A percentile compares a stretch with the other conserved stretches of the same genome.
Conservation (phyloP, 1,139 yeast genomes). For the Lodderomyces parapsilosis region DNA sequence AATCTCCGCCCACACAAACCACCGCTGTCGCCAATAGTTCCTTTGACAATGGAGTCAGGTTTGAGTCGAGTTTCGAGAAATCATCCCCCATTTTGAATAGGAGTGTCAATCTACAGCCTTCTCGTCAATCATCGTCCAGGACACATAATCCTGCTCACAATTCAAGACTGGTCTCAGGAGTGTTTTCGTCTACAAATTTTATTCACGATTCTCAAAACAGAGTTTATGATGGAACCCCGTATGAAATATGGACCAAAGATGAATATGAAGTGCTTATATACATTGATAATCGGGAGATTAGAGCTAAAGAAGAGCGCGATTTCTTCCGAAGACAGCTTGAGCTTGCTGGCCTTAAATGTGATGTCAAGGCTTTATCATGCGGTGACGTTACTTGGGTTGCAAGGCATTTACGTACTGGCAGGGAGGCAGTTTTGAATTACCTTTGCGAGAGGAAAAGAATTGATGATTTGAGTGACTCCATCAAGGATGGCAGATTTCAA, state of each 20-base stretch:
- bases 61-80: slow-evolving; percentile 18
- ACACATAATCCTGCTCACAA: slow-evolving; percentile 9
- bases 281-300: slow-evolving; percentile 81
- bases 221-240: slow-evolving; percentile 23
- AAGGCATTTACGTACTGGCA: slow-evolving; percentile 51
- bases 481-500: slow-evolving; percentile 79
- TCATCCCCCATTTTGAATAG: slow-evolving; percentile 8
- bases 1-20: slow-evolving; percentile 24
- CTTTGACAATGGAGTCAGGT: slow-evolving; percentile 35
- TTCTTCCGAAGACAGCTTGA: slow-evolving; percentile 59
- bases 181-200: neutral
- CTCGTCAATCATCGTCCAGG: slow-evolving; percentile 4
- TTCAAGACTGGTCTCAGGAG: slow-evolving; percentile 7
- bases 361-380: slow-evolving; percentile 60
- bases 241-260: slow-evolving; percentile 37
- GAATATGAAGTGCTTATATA: slow-evolving; percentile 61
- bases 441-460: slow-evolving; percentile 86
- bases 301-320: slow-evolving; percentile 59
- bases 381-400: slow-evolving; percentile 96
- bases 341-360: slow-evolving; percentile 49
- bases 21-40: slow-evolving; percentile 21
- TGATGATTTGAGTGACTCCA: slow-evolving; percentile 81
- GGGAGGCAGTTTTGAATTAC: slow-evolving; percentile 70
- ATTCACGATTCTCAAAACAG: slow-evolving; percentile 26
- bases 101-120: neutral